Evolutionary conservation across 108 stramenopile genomes (phyloP).

Genomic region (Aurantiochytrium sp.): DNA sequence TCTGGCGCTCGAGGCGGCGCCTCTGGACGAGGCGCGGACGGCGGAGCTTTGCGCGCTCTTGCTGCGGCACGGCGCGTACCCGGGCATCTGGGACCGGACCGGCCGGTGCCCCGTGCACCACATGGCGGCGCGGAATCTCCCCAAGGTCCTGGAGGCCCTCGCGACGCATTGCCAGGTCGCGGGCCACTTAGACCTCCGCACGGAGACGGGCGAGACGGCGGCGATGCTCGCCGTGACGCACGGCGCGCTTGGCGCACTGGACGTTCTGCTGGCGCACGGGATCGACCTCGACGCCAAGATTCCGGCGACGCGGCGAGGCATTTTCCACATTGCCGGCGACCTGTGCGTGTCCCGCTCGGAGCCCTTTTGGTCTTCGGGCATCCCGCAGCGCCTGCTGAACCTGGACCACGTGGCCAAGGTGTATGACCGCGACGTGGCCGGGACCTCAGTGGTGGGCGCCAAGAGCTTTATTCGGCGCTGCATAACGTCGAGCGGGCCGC

Average conservation of each 20-base stretch:
- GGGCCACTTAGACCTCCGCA: slow-evolving; percentile 13
- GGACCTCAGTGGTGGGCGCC: neutral
- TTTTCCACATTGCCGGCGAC: slow-evolving; percentile 24
- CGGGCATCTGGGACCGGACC: neutral
- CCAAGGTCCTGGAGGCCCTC: neutral
- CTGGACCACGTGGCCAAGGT: neutral
- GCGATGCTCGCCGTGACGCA: neutral
- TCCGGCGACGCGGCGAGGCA: neutral
- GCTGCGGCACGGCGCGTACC: neutral
- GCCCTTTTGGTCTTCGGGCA: neutral
- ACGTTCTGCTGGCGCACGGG: neutral
- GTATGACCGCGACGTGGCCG: neutral
- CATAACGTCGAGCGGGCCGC: neutral
- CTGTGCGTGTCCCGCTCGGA: neutral
- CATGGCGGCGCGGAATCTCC: neutral
- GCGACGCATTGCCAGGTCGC: neutral
- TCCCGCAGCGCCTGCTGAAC: neutral
- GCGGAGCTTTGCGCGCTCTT: neutral
- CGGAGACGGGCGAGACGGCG: neutral
- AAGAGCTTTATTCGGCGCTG: slow-evolving; percentile 1
- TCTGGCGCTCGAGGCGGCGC: neutral
- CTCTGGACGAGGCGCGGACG: neutral
- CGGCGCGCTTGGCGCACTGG: neutral
- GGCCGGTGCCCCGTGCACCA: slow-evolving; percentile 18
- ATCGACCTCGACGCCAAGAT: neutral